phyloP scores from a whole-genome alignment of 345 rosid genomes.

The Rhodamnia argentea region DNA sequence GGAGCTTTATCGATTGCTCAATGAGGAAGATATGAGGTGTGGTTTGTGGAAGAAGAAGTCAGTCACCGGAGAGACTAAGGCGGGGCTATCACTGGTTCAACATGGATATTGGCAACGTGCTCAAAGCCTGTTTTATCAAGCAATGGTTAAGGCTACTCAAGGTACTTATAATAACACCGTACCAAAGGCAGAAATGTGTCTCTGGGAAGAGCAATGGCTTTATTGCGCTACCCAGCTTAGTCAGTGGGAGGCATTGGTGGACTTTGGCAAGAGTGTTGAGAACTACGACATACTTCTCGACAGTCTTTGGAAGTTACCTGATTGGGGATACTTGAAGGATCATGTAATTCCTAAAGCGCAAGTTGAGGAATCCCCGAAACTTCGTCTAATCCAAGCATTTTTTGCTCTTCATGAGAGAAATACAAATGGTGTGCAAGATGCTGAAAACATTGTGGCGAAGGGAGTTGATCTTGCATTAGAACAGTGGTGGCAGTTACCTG shows the following conservation, averaged over 20 bases:
- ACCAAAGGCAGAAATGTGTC: slow-evolving; percentile 99
- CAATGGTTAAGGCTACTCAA: slow-evolving; percentile 99
- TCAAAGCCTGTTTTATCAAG: slow-evolving; percentile 89
- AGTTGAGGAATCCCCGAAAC: slow-evolving; percentile 98
- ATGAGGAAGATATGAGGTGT: slow-evolving; percentile 99
- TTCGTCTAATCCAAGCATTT: slow-evolving; percentile 81
- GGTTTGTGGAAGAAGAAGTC: slow-evolving; percentile 98
- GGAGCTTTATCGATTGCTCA: slow-evolving; percentile 87
- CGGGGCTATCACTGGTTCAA: slow-evolving; percentile 95
- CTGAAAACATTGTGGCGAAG: slow-evolving; percentile 80
- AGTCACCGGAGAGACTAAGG: slow-evolving; percentile 86
- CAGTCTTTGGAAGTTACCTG: slow-evolving; percentile 91
- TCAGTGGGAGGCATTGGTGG: slow-evolving; percentile 98
- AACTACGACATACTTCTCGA: slow-evolving; percentile 94
- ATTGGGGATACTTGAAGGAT: slow-evolving; percentile 91
- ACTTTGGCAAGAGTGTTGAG: slow-evolving; percentile 87
- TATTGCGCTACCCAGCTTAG: slow-evolving; percentile 89
- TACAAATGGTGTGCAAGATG: slow-evolving; percentile 77
- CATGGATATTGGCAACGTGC: slow-evolving; percentile 98
- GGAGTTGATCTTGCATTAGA: slow-evolving; percentile 96
- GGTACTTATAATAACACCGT: slow-evolving; percentile 94
- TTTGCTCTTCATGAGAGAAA: slow-evolving; percentile 87
- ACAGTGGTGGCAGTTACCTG: slow-evolving; percentile 99
- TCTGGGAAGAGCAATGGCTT: slow-evolving; percentile 99
- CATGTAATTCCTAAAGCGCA: slow-evolving; percentile 98